Evolutionary conservation across 2,329 filamentous ascomycete genomes (phyloP), one percentile per base, ranked within the genome.

Genomic region (Alternaria gansuensis): DNA sequence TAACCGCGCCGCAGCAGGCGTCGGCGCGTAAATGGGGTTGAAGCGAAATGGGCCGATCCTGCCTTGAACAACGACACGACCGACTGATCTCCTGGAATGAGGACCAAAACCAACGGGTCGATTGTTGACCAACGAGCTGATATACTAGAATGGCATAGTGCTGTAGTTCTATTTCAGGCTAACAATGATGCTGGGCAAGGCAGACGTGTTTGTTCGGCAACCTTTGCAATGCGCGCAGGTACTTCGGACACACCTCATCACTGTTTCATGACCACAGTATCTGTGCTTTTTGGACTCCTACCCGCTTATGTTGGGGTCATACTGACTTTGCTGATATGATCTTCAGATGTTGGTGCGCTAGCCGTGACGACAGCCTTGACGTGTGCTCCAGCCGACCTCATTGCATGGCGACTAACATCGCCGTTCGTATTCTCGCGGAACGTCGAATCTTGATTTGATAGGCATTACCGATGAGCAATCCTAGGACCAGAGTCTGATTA

Each of bases 81-180:
- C 21, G 45, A 60, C 46, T 46, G 37, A 28, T 34, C 7, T 54
- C 41, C 44, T 53, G 54, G 31, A 44, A 24, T 21, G 51, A 60
- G 60, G 60, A 54, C 57, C 50, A 40, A 60, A 63, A 46, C 39
- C 28, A 60, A 31, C 50, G 51, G 43, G 40, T 33, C 29, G 14
- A 50, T 51, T 34, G 26, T 24, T 33, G 31, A 50, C 33, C 45
- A 45, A 36, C 44, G 26, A 60, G 31, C 31, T 37, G 17, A 31
- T 36, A 45, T 23, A 41, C 49, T 48, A 45, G 29, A 43, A 23
- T 41, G 34, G n/a, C 26, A 41, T 46, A 61, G 44, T 37, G 58
- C 29, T 29, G 49, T 50, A 36, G 33, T 52, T 45, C 17, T 45
- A 33, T 31, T 31, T 26, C 10, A 57, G 56, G 51, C 51, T 21